Percentiles rank a stretch among this genome's conserved stretches.
Evolutionary conservation across 768 basidiomycete genomes (phyloP).

Genomic region (Amanita exitialis): DNA sequence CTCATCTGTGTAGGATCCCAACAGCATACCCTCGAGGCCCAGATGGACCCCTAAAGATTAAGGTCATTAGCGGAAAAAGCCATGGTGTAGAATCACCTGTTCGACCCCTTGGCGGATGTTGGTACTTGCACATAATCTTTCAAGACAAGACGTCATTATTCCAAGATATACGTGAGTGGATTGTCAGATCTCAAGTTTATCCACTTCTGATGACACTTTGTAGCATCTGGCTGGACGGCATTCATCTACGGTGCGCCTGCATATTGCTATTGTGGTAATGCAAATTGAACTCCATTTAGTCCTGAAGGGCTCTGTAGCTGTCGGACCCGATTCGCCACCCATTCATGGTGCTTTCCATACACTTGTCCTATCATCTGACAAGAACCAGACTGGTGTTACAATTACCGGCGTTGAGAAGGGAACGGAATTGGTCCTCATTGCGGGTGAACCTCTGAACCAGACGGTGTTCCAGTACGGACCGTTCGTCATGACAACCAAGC

Average conservation of each 20-base stretch:
- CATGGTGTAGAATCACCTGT: slow-evolving; percentile 85
- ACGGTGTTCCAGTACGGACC: slow-evolving; percentile 82
- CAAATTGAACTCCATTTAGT: slow-evolving; percentile 24
- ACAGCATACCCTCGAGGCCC: slow-evolving; percentile 61
- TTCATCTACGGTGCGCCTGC: slow-evolving; percentile 70
- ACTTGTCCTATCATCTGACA: slow-evolving; percentile 61
- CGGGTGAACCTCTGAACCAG: slow-evolving; percentile 87
- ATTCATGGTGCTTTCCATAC: slow-evolving; percentile 62
- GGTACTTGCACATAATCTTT: slow-evolving; percentile 81
- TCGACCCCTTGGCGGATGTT: slow-evolving; percentile 84
- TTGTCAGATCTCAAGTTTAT: background rate
- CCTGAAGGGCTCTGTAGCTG: slow-evolving; percentile 51
- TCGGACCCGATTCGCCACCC: slow-evolving; percentile 38
- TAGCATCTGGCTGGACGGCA: slow-evolving; percentile 62
- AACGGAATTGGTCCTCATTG: slow-evolving; percentile 73
- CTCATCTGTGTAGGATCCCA: slow-evolving; percentile 41
- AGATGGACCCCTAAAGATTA: slow-evolving; percentile 60
- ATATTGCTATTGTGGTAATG: background rate
- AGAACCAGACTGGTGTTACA: slow-evolving; percentile 56
- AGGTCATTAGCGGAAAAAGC: slow-evolving; percentile 84
- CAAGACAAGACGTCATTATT: slow-evolving; percentile 55
- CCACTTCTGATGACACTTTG: background rate
- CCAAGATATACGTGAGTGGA: slow-evolving; percentile 67
- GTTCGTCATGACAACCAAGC: slow-evolving; percentile 75
- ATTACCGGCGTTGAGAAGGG: slow-evolving; percentile 48